phyloP scores from a whole-genome alignment of 2,329 filamentous ascomycete genomes.

The Cryphonectria japonica region DNA sequence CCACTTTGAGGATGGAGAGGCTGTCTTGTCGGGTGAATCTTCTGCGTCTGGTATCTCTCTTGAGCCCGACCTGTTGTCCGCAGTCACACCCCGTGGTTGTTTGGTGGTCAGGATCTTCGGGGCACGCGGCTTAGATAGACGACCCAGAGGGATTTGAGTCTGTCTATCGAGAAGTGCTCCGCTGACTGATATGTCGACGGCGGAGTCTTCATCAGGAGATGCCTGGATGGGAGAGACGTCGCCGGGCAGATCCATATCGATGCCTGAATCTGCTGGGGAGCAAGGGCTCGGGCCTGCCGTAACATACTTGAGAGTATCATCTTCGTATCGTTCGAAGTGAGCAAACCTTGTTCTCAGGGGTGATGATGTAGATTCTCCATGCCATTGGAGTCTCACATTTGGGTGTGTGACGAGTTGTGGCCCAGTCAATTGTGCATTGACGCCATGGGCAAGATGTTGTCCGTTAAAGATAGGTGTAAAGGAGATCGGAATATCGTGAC shows the following conservation, averaged over 20 bases:
- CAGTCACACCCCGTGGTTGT: background rate
- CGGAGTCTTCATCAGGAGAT: background rate
- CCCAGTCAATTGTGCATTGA: background rate
- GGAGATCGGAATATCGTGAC: background rate
- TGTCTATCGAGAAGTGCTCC: background rate
- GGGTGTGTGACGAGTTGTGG: background rate
- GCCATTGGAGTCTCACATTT: background rate
- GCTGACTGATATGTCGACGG: background rate
- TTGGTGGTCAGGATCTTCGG: background rate
- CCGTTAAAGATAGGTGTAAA: background rate
- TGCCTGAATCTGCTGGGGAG: slow-evolving; percentile 8
- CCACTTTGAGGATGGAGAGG: slow-evolving; percentile 1
- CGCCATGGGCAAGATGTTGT: background rate
- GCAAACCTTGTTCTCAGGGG: slow-evolving; percentile 11
- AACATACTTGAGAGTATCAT: slow-evolving; percentile 6
- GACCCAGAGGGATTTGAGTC: background rate
- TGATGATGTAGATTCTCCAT: background rate
- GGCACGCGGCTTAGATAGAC: background rate
- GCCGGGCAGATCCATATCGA: background rate
- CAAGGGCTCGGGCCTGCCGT: slow-evolving; percentile 4
- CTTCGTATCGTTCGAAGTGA: slow-evolving; percentile 11
- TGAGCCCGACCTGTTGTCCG: background rate
- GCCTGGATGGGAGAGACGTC: slow-evolving; percentile 1
- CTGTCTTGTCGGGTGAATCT: background rate
- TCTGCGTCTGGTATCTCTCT: background rate